A percentile compares a stretch with the other conserved stretches of the same genome.
phyloP scores from a whole-genome alignment of 805 yeast species.

The Danielia oregonensis region DNA sequence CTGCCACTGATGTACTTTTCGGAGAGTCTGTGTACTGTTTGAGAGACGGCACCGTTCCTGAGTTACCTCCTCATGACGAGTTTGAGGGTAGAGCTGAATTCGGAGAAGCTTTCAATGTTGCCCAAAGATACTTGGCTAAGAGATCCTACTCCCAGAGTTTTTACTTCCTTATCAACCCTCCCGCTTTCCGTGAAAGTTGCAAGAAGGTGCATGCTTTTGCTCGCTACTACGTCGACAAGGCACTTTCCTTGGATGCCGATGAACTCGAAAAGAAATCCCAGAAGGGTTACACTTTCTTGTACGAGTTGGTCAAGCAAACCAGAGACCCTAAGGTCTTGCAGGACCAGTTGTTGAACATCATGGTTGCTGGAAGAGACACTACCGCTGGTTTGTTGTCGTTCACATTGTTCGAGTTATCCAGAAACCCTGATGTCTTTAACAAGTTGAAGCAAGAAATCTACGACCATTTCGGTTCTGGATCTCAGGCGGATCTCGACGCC shows the following conservation, averaged over 20 bases:
- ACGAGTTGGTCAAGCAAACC: conserved; percentile 37
- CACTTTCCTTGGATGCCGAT: conserved; percentile 13
- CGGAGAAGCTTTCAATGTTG: conserved; percentile 30
- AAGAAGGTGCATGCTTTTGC: conserved; percentile 23
- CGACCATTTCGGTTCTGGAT: conserved; percentile 29
- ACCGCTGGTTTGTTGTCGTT: conserved; percentile 39
- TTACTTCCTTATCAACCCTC: conserved; percentile 22
- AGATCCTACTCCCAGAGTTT: conserved; percentile 32
- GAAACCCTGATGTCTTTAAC: conserved; percentile 29
- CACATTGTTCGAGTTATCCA: conserved; percentile 30
- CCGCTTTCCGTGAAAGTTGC: conserved; percentile 28
- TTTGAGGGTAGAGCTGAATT: conserved; percentile 32
- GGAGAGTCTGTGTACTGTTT: conserved; percentile 37
- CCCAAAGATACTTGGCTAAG: conserved; percentile 29
- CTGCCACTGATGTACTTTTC: conserved; percentile 40
- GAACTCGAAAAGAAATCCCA: conserved; percentile 13
- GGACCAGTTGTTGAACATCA: conserved; percentile 38
- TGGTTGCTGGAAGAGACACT: conserved; percentile 42
- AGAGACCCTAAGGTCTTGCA: conserved; percentile 32
- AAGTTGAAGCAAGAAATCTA: conserved; percentile 30
- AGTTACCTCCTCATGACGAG: conserved; percentile 14
- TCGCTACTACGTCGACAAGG: conserved; percentile 14
- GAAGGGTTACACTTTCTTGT: conserved; percentile 32
- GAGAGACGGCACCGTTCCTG: conserved; percentile 27
- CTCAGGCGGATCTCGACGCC: conserved; percentile 23